phyloP scores from a whole-genome alignment of 1,284 basidiomycete species.

The Pascua guehoae region DNA sequence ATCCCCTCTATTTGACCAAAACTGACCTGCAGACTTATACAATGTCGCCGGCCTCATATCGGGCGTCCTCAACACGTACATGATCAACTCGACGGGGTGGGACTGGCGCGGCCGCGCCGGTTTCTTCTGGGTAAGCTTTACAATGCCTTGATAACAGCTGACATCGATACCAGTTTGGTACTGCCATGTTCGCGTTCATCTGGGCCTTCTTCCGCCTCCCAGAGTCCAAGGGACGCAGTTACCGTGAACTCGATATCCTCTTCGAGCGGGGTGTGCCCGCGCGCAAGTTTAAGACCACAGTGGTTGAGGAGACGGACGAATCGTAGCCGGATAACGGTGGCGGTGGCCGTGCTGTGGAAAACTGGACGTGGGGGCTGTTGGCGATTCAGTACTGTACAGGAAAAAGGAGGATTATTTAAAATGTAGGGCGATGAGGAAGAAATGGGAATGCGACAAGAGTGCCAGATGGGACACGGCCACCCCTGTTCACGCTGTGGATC shows the following conservation, averaged over 20 bases:
- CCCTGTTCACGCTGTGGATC: no score
- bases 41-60: conserved; percentile 32
- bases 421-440: no score
- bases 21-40: conserved; percentile 33
- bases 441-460: no score
- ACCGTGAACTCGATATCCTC: conserved; percentile 33
- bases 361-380: no score
- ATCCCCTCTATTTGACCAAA: no score
- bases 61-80: conserved; percentile 19
- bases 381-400: no score
- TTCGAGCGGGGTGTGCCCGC: conserved; percentile 38
- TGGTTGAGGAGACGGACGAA: conserved; percentile 16
- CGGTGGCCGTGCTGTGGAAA: no score
- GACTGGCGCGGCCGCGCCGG: conserved; percentile 35
- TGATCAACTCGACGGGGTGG: conserved; percentile 21
- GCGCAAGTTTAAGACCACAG: conserved; percentile 24
- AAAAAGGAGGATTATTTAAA: no score
- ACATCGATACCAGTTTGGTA: conserved; percentile 23
- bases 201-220: conserved; percentile 44
- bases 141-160: no score
- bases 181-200: conserved; percentile 16
- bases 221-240: conserved; percentile 46
- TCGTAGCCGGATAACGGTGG: not conserved
- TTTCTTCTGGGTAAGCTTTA: conserved; percentile 43
- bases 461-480: no score